phyloP scores from a whole-genome alignment of 306 rosid species.

The Styphnolobium japonicum region DNA sequence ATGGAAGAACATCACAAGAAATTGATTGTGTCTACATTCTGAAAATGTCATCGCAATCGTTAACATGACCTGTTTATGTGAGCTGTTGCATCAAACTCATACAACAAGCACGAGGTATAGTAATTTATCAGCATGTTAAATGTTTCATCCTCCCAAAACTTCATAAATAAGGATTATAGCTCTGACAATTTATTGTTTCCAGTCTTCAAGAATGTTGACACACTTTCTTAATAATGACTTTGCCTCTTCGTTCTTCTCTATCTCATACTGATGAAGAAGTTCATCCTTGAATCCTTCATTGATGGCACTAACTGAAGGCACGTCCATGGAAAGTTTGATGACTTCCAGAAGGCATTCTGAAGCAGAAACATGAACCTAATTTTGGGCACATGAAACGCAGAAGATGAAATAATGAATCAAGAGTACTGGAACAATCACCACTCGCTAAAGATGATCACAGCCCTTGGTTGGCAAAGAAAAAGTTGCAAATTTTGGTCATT shows the following conservation, averaged over 20 bases:
- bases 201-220: conserved; percentile 49
- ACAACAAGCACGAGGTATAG: too few relatives aligned
- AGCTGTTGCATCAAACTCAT: too few relatives aligned
- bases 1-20: not conserved
- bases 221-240: conserved; percentile 59
- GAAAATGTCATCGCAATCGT: not conserved
- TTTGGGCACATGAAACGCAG: conserved; percentile 13
- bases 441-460: not conserved
- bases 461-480: not conserved
- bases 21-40: not conserved
- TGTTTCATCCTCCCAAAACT: conserved; percentile 4
- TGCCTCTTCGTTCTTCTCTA: conserved; percentile 82
- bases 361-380: conserved; percentile 82
- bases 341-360: conserved; percentile 79
- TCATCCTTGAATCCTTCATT: conserved; percentile 48
- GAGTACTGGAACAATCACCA: not conserved
- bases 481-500: not conserved
- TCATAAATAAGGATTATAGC: not conserved
- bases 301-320: conserved; percentile 28
- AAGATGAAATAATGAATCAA: conserved; percentile 2
- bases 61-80: too few relatives aligned
- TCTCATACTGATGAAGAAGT: conserved; percentile 59
- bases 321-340: conserved; percentile 38
- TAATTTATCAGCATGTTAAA: not conserved
- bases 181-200: conserved; percentile 25